Conservation (phyloP, 129 eudicot species). For the Flaveria bidentis region DNA sequence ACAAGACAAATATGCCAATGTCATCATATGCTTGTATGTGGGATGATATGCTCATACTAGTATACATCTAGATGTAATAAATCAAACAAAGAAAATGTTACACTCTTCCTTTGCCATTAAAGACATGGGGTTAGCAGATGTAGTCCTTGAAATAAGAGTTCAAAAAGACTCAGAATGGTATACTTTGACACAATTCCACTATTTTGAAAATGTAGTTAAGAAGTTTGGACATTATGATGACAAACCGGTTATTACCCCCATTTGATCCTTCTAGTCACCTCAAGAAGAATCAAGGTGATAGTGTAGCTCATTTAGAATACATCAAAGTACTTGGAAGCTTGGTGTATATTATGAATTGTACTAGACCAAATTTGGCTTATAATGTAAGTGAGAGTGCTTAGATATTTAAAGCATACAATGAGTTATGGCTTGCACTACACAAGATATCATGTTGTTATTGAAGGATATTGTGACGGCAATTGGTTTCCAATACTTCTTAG, state of each 20-base stretch:
- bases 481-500: too few relatives aligned
- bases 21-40: not conserved
- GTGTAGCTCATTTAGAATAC: not conserved
- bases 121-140: not conserved
- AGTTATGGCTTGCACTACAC: too few relatives aligned
- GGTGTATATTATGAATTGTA: too few relatives aligned
- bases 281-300: not conserved
- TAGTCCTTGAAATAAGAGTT: not conserved
- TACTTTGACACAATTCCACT: not conserved
- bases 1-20: not conserved
- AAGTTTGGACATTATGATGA: constrained; percentile 7
- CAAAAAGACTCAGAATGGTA: not conserved
- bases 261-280: not conserved
- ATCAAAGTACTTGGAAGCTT: not conserved
- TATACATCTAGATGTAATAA: not conserved
- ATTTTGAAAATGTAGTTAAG: not conserved
- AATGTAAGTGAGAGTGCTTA: too few relatives aligned
- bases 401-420: too few relatives aligned
- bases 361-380: too few relatives aligned
- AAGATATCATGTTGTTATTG: too few relatives aligned
- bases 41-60: not conserved
- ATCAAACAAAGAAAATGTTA: not conserved
- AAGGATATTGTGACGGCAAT: too few relatives aligned
- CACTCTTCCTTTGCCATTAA: not conserved
- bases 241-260: not conserved